Base-by-base conservation (phyloP, 2,329 filamentous ascomycete genomes). In the Fusarium fujikuroi region DNA sequence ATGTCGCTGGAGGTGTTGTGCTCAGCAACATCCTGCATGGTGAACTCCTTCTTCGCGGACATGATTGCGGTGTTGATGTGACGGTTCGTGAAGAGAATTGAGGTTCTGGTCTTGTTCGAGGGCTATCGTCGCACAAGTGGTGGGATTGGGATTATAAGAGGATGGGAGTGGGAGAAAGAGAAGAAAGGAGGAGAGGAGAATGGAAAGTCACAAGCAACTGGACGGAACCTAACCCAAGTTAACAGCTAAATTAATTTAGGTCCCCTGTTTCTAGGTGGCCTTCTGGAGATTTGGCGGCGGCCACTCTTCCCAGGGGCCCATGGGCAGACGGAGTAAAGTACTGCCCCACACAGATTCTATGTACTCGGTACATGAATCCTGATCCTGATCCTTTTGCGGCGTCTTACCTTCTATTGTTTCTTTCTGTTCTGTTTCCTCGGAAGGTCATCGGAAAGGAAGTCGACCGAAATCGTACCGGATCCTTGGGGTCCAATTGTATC, bases 1-100 rank as follows among this genome's bases (percentile, higher is more conserved):
- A 97, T 87, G 83, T 98, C 95, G 89, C 95, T 97, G 91, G 98
- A 98, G 85, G 89, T 91, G 87, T 92, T 93, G 89, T 97, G 94
- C 85, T 91, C 90, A 72, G 92, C 88, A 84, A 97, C 90, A 84
- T 97, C 93, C 80, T 92, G 87, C 85, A 91, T 93, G 79, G 93
- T 96, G 86, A 92, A 89, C 80, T 90, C 86, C 75, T 81, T 75
- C 66, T 80, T 80, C 78, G 82, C 82, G 50, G 76, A 62, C 73
- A 78, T 79, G 57, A 53, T 73, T 76, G 70, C 69, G 74, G 75
- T 69, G 54, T 73, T 63, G 60, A 23, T 56, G 47, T 60, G 64
- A 64, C 47, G 56, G 19, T 54, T 74, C 60, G 69, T 64, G 58
- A 69, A 68, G 62, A 52, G 50, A 54, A 44, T 34, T 60, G 52